Evolutionary conservation across 2,329 filamentous ascomycete genomes (phyloP), one percentile per base, ranked within the genome.

Genomic region (Fonsecaea pugnacius): DNA sequence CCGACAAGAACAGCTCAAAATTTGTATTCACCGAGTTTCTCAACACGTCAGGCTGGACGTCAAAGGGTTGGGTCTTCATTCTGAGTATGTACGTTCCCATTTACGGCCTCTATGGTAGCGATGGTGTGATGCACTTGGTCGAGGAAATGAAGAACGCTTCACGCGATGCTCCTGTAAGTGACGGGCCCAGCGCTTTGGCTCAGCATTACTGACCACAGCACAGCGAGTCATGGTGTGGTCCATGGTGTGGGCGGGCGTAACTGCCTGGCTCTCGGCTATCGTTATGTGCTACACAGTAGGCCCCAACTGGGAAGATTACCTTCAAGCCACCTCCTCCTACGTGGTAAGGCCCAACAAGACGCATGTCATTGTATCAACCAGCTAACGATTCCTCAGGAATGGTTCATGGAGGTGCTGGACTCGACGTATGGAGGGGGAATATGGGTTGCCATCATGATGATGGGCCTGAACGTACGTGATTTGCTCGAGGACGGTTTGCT

Each of bases 81-180:
- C 58, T 71, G 77, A 84, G 1, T 86, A 87, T 35, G 87, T 89
- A 74, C 78, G 89, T 38, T 90, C 91, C 71, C 87, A 87, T 27
- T 87, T 88, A 7, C 90, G 85, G 72, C 84, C 85, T 60, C 83
- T 91, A 27, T 10, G 84, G 85, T 1, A 84, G 87, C 0, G 88
- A 91, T 71, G 85, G 85, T 53, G 84, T 86, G 1, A 84, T 84
- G 1, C 88, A 90, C 72, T 73, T 68, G 57, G 65, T 65, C 21
- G 67, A 69, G 54, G 67, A 69, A 40, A 69, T 67, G 67, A 67
- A 90, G 73, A 88, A 90, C 72, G 87, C 90, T 51, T 86, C 65
- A 21, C 62, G 65, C 16, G 65, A 67, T 55, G 67, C 67, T 56
- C 67, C 67, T 43, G 64, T 67, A 64, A 62, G 63, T 60, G 24